Evolutionary conservation across 345 rosid genomes (phyloP).

Genomic region (Rhodamnia argentea): DNA sequence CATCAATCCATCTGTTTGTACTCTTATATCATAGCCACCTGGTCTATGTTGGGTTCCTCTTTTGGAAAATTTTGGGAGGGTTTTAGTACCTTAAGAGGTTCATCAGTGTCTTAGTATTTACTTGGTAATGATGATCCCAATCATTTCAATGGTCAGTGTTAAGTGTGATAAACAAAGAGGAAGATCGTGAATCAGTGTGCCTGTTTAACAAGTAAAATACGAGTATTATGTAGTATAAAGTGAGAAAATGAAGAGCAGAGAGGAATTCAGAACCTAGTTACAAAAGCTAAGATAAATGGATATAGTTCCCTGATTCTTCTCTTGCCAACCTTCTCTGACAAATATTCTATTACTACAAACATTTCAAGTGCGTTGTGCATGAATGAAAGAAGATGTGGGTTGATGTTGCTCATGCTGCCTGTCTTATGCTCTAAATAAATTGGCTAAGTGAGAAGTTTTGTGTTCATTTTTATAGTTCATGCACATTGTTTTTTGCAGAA

Average conservation of each 20-base stretch:
- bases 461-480: not conserved
- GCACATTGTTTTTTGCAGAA: constrained; percentile 35
- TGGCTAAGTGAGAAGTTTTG: not conserved
- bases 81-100: not conserved
- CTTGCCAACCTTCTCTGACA: not conserved
- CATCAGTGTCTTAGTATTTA: not conserved
- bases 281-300: not conserved
- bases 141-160: not conserved
- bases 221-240: not conserved
- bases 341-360: not conserved
- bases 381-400: not conserved
- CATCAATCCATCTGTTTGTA: not conserved
- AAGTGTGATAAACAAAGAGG: not conserved
- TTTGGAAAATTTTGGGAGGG: not conserved
- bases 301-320: not conserved
- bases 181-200: not conserved
- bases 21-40: not conserved
- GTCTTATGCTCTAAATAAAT: not conserved
- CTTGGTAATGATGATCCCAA: not conserved
- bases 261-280: not conserved
- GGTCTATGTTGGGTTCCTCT: not conserved
- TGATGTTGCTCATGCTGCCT: not conserved
- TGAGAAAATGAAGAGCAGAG: not conserved
- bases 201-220: not conserved
- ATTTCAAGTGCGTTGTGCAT: not conserved